These are phyloP conservation scores for Malus sieversii DNA, from an alignment of 306 rosid genomes.

Conservation along the genomic window DNA sequence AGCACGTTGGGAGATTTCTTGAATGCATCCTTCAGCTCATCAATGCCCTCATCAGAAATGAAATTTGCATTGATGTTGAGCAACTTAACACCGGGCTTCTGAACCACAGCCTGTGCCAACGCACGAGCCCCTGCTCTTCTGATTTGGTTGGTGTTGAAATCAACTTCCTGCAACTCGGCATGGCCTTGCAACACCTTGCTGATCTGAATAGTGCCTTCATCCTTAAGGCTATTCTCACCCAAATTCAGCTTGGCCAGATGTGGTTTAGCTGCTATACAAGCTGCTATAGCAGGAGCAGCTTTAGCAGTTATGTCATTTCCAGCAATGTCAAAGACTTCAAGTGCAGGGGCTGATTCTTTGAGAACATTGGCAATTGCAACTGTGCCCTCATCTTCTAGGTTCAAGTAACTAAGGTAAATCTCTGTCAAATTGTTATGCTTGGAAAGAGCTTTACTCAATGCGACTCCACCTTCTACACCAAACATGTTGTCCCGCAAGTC, in stretches of 20 bases:
- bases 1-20: conserved; percentile 49
- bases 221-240: conserved; percentile 85
- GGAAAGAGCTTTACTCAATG: conserved; percentile 70
- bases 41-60: conserved; percentile 78
- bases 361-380: conserved; percentile 56
- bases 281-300: conserved; percentile 63
- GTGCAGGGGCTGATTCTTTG: conserved; percentile 65
- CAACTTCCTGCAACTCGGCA: conserved; percentile 56
- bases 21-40: conserved; percentile 54
- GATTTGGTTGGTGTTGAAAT: conserved; percentile 57
- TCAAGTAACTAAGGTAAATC: conserved; percentile 72
- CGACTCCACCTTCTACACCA: conserved; percentile 70
- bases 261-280: conserved; percentile 46
- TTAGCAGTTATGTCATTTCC: conserved; percentile 82
- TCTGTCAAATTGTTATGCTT: conserved; percentile 54
- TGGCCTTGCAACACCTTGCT: conserved; percentile 59
- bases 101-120: conserved; percentile 59
- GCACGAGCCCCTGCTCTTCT: conserved; percentile 69
- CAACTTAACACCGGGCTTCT: conserved; percentile 54
- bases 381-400: conserved; percentile 81
- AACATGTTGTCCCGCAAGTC: conserved; percentile 92
- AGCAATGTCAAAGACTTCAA: conserved; percentile 76
- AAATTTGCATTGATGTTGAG: conserved; percentile 70
- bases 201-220: conserved; percentile 69
- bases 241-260: conserved; percentile 60